phyloP scores from a whole-genome alignment of 108 stramenopile species.

The Skeletonema grethae region DNA sequence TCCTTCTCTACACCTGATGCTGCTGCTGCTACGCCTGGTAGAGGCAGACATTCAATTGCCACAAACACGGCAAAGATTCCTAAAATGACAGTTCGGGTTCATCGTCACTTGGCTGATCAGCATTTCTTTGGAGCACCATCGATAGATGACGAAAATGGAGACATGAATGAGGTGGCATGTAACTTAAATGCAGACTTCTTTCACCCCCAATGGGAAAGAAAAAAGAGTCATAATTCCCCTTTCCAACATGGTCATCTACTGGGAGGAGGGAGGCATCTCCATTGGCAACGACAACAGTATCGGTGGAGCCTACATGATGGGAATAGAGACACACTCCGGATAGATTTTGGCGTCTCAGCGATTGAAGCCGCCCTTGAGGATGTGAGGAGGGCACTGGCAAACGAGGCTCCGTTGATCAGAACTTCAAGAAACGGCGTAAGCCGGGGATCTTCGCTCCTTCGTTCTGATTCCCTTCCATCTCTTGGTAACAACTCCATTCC shows the following conservation, averaged over 20 bases:
- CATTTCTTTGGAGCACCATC: slow-evolving; percentile 55
- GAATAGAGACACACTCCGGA: too few species aligned
- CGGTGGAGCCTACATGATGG: neutral
- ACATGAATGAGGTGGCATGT: slow-evolving; percentile 52
- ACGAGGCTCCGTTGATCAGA: neutral
- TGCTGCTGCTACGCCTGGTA: neutral
- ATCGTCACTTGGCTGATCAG: slow-evolving; percentile 81
- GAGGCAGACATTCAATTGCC: neutral
- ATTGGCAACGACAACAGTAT: slow-evolving; percentile 1
- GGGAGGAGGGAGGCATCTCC: slow-evolving; percentile 12
- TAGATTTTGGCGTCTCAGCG: neutral
- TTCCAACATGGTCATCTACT: neutral
- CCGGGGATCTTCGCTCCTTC: neutral
- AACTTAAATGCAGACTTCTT: slow-evolving; percentile 80
- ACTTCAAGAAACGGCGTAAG: neutral
- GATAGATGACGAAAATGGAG: slow-evolving; percentile 59
- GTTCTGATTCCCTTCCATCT: slow-evolving; percentile 6
- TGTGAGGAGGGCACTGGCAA: neutral
- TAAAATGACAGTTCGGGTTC: slow-evolving; percentile 57
- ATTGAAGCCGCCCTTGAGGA: slow-evolving; percentile 1
- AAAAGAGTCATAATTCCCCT: neutral
- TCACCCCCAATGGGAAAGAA: slow-evolving; percentile 55
- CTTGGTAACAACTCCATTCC: slow-evolving; percentile 2
- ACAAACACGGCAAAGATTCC: slow-evolving; percentile 20
- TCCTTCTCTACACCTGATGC: neutral